phyloP scores from a whole-genome alignment of 139 green algal species.

The Deuterostichococcus epilithicus region DNA sequence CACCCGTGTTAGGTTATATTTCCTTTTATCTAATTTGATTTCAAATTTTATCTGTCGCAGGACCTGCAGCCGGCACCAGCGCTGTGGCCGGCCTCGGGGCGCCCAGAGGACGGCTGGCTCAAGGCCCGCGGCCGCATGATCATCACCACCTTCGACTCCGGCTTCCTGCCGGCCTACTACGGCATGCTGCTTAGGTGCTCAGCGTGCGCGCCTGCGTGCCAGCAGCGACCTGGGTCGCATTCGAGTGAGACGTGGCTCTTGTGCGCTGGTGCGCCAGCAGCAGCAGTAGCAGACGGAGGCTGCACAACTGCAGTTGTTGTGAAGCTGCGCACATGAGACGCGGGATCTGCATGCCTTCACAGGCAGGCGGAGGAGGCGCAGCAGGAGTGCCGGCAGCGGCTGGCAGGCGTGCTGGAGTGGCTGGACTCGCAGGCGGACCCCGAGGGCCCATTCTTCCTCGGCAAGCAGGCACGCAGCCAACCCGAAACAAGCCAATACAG shows the following conservation, averaged over 20 bases:
- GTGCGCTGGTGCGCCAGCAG: too few species aligned
- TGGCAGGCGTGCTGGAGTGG: background rate
- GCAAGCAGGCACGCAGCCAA: background rate
- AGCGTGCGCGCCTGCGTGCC: too few species aligned
- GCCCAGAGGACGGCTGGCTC: background rate
- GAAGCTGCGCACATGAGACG: too few species aligned
- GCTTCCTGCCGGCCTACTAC: slow-evolving; percentile 1
- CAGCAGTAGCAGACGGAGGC: slow-evolving; percentile 5
- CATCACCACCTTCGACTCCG: background rate
- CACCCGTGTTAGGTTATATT: background rate
- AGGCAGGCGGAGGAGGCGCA: background rate
- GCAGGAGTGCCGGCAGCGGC: background rate
- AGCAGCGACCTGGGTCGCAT: too few species aligned
- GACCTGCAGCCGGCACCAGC: background rate
- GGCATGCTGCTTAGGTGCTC: background rate
- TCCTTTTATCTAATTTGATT: background rate
- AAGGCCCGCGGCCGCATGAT: slow-evolving; percentile 5
- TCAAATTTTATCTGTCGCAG: background rate
- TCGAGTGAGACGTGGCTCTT: too few species aligned
- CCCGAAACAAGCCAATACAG: too few species aligned
- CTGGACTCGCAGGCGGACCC: background rate
- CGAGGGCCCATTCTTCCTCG: background rate
- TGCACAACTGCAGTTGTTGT: too few species aligned
- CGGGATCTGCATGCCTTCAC: too few species aligned
- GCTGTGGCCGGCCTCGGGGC: background rate